Base-by-base conservation (phyloP, 345 rosid genomes). In the Lepidium aucheri region DNA sequence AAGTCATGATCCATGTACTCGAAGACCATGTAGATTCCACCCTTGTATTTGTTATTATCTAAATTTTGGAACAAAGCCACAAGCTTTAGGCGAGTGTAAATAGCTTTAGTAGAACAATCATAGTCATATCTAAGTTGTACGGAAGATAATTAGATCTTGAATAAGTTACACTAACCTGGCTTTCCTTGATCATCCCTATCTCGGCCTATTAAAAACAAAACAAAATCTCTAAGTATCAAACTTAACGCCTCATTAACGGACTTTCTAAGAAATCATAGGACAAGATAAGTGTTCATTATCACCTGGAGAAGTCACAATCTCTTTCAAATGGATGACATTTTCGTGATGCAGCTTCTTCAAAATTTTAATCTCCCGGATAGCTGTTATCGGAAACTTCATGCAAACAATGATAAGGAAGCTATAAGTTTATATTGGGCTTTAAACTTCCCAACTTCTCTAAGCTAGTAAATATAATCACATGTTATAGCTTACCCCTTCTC, bases 1-100 rank as follows among this genome's bases (percentile, higher is more conserved):
- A 93, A 80, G 67, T 93, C 97, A 73, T 93, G 98, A 76, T 93
- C 98, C 98, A 93, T 90, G 81, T 93, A 93, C 63, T 93, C 98
- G 53, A 90, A 93, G 14, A 93, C 98, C 97, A 93, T 90, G 80
- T 93, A 93, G 60, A 86, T 93, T 57, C 97, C 96, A 69, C 98
- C 97, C 78, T 85, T 93, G 76, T 93, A 90, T 76, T 93, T 93
- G 78, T 88, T 90, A 68, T 88, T 94, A 79, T 88, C 98, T 90
- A 30, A 68, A 82, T 52, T 39, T 53, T n/a, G 30, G 12, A 15
- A 49, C 28, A 68, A 28, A 22, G 24, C 2, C 6, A 38, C 18
- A 47, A 53, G 49, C 45, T 39, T 53, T 49, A 76, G 47, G 42
- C 32, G 1, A 28, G 58, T 1, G 1, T 18, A 51, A 26, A 13